Percentiles rank a stretch among this genome's conserved stretches.
Conservation (phyloP, 768 basidiomycete species). For the Fomitopsis pulvina region DNA sequence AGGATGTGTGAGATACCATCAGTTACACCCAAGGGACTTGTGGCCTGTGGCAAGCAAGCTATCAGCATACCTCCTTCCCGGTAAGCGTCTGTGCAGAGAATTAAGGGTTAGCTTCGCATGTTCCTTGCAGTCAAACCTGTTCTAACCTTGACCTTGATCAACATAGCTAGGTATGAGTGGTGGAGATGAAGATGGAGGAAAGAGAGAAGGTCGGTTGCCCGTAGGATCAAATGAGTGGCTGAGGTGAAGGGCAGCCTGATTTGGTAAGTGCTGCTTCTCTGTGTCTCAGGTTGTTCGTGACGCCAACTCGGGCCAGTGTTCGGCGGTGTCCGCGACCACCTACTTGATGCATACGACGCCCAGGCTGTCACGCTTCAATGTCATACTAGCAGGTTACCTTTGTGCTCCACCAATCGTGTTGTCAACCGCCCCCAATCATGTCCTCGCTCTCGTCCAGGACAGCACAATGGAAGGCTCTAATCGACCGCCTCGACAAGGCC, state of each 20-base stretch:
- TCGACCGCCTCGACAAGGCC: neutral
- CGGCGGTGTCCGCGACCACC: no score
- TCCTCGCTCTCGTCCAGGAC: neutral
- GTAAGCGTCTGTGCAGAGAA: constrained; percentile 69
- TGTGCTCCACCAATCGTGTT: no score
- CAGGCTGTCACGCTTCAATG: no score
- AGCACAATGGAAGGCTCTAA: neutral
- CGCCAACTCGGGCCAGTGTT: no score
- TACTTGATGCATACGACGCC: no score
- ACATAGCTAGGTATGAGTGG: constrained; percentile 36
- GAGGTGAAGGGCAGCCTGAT: neutral
- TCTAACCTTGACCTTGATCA: constrained; percentile 86
- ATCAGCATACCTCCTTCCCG: constrained; percentile 78
- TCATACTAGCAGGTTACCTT: no score
- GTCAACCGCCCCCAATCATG: neutral
- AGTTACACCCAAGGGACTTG: neutral
- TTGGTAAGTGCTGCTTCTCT: neutral
- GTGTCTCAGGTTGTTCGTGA: no score
- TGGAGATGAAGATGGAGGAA: neutral
- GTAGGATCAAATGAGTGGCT: no score
- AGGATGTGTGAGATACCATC: neutral
- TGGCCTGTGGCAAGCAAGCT: neutral
- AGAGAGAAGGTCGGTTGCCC: neutral
- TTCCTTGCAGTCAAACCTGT: neutral
- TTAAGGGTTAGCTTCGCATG: constrained; percentile 2